Base-by-base conservation (phyloP, 495 filamentous ascomycete genomes). In the Hypoxylon intermedium region DNA sequence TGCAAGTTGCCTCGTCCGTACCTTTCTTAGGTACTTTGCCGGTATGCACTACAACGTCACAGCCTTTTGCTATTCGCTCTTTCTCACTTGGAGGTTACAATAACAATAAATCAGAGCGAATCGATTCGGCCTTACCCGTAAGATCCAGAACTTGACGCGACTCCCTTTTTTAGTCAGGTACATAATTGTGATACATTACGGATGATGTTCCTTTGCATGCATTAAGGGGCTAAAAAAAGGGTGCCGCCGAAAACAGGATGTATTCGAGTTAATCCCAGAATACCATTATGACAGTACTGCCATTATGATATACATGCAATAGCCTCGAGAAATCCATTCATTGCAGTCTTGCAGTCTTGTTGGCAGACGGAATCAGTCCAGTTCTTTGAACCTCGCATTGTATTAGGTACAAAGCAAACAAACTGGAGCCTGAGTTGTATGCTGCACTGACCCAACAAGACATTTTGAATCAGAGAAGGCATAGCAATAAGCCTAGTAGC, bases 31-130 rank as follows among this genome's bases (percentile, higher is more conserved):
- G 15, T 38, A 7, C 9, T 15, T n/a, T n/a, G 15, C 15, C 7
- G 24, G 24, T 26, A 60, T 65, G 62, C 62, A 57, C 24, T 65
- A 65, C 62, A 65, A 65, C 62, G 62, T 65, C 62, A 65, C 62
- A 41, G 47, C 51, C 42, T 40, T 9, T 34, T 54, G 20, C 16
- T 38, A 60, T 65, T 65, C 46, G 56, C 20, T 38, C n/a, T 43
- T 53, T 53, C 41, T 26, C 26, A 12, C 41, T 31, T n/a, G 9
- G 36, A 48, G n/a, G 62, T 53, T 36, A 53, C 42, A 48, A 53
- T 16, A 57, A 65, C 13, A 44, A 31, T 21, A 36, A 37, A 11
- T 28, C 20, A 36, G 31, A 65, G 41, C 62, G 56, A 65, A 60
- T 65, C 16, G 56, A 60, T 57, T 53, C 51, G 28, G 45, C 33